Conservation (phyloP, 1,139 yeast species). For the Lodderomyces pseudojiufengensis region DNA sequence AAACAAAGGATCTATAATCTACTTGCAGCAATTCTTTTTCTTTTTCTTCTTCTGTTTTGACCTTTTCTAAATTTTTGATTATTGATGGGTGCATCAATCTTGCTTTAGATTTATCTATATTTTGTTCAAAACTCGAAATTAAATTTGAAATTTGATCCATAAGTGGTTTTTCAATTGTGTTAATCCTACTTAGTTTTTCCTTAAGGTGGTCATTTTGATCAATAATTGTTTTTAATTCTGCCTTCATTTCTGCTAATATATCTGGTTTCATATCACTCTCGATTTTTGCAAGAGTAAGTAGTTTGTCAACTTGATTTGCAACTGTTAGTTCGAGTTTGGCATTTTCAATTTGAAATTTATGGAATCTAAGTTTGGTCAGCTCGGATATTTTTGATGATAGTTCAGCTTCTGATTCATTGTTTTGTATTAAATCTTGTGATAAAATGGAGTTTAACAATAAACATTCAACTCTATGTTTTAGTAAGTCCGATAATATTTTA, state of each 20-base stretch:
- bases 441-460: slow-evolving; percentile 19
- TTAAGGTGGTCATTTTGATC: slow-evolving; percentile 17
- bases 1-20: slow-evolving; percentile 19
- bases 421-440: slow-evolving; percentile 10
- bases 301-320: slow-evolving; percentile 22
- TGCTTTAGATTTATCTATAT: slow-evolving; percentile 12
- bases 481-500: slow-evolving; percentile 29
- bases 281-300: slow-evolving; percentile 18
- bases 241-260: slow-evolving; percentile 14
- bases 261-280: slow-evolving; percentile 13
- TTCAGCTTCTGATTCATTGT: slow-evolving; percentile 13
- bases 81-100: slow-evolving; percentile 6
- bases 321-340: slow-evolving; percentile 27
- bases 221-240: slow-evolving; percentile 20
- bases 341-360: slow-evolving; percentile 25
- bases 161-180: slow-evolving; percentile 33
- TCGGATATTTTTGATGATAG: slow-evolving; percentile 9
- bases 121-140: slow-evolving; percentile 23
- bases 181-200: slow-evolving; percentile 25
- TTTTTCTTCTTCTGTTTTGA: slow-evolving; percentile 2
- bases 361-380: slow-evolving; percentile 12
- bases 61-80: not conserved
- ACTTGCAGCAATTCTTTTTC: slow-evolving; percentile 11
- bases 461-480: slow-evolving; percentile 33
- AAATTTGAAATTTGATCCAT: slow-evolving; percentile 32